These are phyloP conservation scores for Ampelomyces quisqualis DNA, from an alignment of 2,329 filamentous ascomycete genomes.

Conservation along the genomic window DNA sequence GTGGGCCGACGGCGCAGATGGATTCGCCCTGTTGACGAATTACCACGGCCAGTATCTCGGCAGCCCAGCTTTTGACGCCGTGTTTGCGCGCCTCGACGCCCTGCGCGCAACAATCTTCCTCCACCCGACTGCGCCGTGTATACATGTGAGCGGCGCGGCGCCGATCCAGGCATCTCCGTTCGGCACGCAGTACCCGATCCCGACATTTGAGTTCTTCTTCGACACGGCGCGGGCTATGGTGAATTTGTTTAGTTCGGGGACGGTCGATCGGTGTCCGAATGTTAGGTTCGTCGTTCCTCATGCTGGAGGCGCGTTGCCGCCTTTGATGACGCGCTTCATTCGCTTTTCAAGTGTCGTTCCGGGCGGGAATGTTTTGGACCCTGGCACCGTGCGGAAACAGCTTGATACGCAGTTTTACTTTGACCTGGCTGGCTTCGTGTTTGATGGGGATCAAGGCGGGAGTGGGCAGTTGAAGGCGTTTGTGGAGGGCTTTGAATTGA, in stretches of 20 bases:
- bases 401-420: slow-evolving; percentile 52
- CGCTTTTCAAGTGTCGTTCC: slow-evolving; percentile 44
- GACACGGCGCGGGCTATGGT: slow-evolving; percentile 53
- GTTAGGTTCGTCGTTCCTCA: slow-evolving; percentile 54
- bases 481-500: slow-evolving; percentile 45
- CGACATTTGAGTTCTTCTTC: slow-evolving; percentile 56
- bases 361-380: slow-evolving; percentile 28
- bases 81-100: slow-evolving; percentile 53
- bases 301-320: slow-evolving; percentile 49
- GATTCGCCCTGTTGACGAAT: slow-evolving; percentile 56
- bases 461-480: slow-evolving; percentile 52
- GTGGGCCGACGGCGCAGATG: slow-evolving; percentile 51
- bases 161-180: slow-evolving; percentile 42
- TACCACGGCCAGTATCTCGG: slow-evolving; percentile 56
- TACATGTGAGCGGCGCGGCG: slow-evolving; percentile 17
- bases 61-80: slow-evolving; percentile 46
- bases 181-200: slow-evolving; percentile 43
- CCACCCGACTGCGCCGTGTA: slow-evolving; percentile 56
- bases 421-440: slow-evolving; percentile 55
- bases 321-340: slow-evolving; percentile 49
- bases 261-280: slow-evolving; percentile 49
- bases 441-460: slow-evolving; percentile 41
- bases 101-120: slow-evolving; percentile 55
- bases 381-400: slow-evolving; percentile 34
- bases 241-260: slow-evolving; percentile 53